Conservation (phyloP, 2,329 filamentous ascomycete species). For the Magnaporthiopsis incrustans region DNA sequence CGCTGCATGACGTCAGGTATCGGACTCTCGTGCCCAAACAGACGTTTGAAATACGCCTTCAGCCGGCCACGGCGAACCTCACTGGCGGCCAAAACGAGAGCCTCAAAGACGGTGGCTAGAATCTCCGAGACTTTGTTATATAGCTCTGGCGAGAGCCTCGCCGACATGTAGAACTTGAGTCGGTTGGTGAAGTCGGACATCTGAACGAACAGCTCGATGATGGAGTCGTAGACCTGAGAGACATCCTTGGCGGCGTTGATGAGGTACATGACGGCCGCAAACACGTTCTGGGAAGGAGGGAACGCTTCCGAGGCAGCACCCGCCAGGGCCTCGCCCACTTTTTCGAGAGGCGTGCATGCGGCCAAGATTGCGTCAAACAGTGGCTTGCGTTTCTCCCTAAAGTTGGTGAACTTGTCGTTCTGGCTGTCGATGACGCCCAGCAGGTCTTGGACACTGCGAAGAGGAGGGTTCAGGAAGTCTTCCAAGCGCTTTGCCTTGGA, state of each 20-base stretch:
- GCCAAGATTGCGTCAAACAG: constrained; percentile 4
- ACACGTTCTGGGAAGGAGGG: constrained; percentile 6
- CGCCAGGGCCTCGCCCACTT: constrained; percentile 1
- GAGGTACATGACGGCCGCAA: constrained; percentile 6
- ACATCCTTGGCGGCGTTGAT: constrained; percentile 6
- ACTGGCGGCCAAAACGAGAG: constrained; percentile 2
- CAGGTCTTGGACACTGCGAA: constrained; percentile 5
- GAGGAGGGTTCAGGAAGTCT: constrained; percentile 1
- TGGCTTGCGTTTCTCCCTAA: constrained; percentile 5
- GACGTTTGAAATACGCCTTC: constrained; percentile 3
- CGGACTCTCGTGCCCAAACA: not conserved
- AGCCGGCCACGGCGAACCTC: constrained; percentile 4
- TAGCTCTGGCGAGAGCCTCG: constrained; percentile 2
- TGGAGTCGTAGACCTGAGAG: constrained; percentile 6
- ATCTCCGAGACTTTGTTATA: constrained; percentile 6
- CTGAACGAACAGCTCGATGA: constrained; percentile 4
- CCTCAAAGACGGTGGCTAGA: constrained; percentile 6
- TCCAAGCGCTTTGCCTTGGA: constrained; percentile 1
- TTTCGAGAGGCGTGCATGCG: constrained; percentile 6
- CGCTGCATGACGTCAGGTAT: constrained; percentile 2
- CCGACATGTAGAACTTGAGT: constrained; percentile 7
- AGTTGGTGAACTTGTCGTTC: constrained; percentile 1
- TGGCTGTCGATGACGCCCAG: constrained; percentile 1
- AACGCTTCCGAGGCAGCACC: constrained; percentile 4
- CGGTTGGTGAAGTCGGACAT: constrained; percentile 5